Evolutionary conservation across 768 basidiomycete genomes (phyloP).

Genomic region (Megacollybia marginata): DNA sequence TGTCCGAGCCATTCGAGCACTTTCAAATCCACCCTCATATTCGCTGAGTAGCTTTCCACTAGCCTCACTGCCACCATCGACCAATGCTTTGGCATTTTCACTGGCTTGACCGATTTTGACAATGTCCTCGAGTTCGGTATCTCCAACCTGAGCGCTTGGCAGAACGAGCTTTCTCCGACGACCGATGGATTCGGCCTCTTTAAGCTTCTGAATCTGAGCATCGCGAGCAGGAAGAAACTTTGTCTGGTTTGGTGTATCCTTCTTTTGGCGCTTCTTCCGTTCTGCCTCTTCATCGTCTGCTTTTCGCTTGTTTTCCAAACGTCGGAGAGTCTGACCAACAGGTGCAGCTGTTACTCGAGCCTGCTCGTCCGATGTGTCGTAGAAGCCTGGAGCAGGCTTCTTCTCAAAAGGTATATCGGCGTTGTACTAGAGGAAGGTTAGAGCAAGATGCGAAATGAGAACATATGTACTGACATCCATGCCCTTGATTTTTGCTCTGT

Average conservation of each 20-base stretch:
- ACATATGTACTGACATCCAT: conserved; percentile 75
- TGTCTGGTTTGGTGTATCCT: conserved; percentile 74
- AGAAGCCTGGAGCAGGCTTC: conserved; percentile 91
- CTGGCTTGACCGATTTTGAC: conserved; percentile 96
- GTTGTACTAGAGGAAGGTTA: conserved; percentile 65
- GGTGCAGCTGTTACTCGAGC: conserved; percentile 81
- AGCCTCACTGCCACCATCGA: conserved; percentile 75
- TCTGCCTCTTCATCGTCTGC: conserved; percentile 92
- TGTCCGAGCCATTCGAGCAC: conserved; percentile 87
- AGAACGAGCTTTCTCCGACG: conserved; percentile 77
- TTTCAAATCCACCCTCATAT: conserved; percentile 83
- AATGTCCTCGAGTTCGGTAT: conserved; percentile 92
- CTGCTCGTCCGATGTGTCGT: conserved; percentile 93
- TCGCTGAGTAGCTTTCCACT: conserved; percentile 85
- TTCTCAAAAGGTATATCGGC: conserved; percentile 99
- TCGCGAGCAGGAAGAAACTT: conserved; percentile 97
- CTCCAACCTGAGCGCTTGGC: conserved; percentile 89
- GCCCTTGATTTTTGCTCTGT: conserved; percentile 92
- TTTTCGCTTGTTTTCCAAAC: conserved; percentile 94
- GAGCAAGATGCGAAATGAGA: not conserved
- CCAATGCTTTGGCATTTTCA: conserved; percentile 82
- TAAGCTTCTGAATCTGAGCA: conserved; percentile 95
- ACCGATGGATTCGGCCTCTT: conserved; percentile 94
- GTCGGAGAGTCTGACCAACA: conserved; percentile 82
- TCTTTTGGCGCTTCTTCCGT: conserved; percentile 81